Conservation (phyloP, 1,284 basidiomycete species). For the Fomitopsis palustris region DNA sequence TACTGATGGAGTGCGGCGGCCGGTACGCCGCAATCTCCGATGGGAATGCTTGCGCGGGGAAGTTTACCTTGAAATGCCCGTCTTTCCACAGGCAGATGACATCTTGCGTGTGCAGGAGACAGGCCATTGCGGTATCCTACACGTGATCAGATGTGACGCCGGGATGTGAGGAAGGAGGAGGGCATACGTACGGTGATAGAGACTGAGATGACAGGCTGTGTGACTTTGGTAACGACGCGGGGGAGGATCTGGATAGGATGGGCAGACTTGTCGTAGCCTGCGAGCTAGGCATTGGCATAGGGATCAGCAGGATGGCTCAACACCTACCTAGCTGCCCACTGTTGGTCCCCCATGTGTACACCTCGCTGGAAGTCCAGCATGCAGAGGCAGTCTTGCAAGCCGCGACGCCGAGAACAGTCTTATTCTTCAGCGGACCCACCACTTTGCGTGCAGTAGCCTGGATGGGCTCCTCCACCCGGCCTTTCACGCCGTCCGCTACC, state of each 20-base stretch:
- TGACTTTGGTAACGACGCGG: constrained; percentile 79
- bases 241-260: constrained; percentile 82
- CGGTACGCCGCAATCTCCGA: constrained; percentile 75
- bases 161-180: neutral
- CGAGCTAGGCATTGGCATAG: neutral
- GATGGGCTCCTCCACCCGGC: constrained; percentile 38
- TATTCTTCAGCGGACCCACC: constrained; percentile 76
- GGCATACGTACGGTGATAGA: constrained; percentile 58
- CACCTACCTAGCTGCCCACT: constrained; percentile 81
- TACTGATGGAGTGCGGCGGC: constrained; percentile 70
- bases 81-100: constrained; percentile 86
- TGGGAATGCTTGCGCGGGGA: constrained; percentile 68
- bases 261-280: constrained; percentile 72
- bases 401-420: constrained; percentile 78
- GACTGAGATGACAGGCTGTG: constrained; percentile 65
- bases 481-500: constrained; percentile 23
- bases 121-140: constrained; percentile 83
- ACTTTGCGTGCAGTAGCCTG: constrained; percentile 81
- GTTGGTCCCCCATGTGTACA: constrained; percentile 97
- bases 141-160: constrained; percentile 12
- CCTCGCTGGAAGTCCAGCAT: constrained; percentile 84
- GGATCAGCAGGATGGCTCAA: neutral
- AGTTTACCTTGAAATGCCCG: constrained; percentile 70
- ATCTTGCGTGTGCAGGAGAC: constrained; percentile 70
- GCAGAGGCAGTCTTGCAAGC: constrained; percentile 87